phyloP scores from a whole-genome alignment of 2,329 filamentous ascomycete species.

The Aspergillus carbonarius region DNA sequence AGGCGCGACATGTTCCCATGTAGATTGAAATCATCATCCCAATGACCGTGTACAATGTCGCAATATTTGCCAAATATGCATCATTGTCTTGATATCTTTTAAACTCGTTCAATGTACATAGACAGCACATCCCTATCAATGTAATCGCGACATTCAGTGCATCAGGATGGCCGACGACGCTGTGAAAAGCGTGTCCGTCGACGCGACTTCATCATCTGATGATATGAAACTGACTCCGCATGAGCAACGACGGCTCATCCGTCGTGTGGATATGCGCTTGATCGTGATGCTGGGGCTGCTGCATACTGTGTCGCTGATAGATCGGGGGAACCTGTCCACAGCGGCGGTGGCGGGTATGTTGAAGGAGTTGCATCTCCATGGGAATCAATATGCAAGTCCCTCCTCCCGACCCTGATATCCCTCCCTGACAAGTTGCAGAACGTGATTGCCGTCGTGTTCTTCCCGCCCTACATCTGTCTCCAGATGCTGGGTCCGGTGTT shows the following conservation, averaged over 20 bases:
- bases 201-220: neutral
- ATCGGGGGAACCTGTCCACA: conserved; percentile 18
- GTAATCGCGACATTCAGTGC: neutral
- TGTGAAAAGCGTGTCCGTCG: neutral
- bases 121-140: neutral
- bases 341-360: conserved; percentile 21
- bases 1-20: neutral
- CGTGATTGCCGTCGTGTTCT: conserved; percentile 19
- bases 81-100: neutral
- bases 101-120: neutral
- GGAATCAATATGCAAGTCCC: conserved; percentile 16
- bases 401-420: neutral
- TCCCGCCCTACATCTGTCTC: conserved; percentile 10
- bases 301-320: conserved; percentile 19
- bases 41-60: neutral
- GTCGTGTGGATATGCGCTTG: conserved; percentile 17
- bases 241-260: conserved; percentile 21
- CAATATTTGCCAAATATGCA: neutral
- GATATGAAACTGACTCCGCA: neutral
- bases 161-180: neutral
- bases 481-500: conserved; percentile 5
- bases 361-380: conserved; percentile 8
- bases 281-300: conserved; percentile 20
- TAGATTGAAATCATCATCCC: neutral
- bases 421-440: conserved; percentile 5